Conservation (phyloP, 2,329 filamentous ascomycete genomes). For the Diaporthe ilicicola region DNA sequence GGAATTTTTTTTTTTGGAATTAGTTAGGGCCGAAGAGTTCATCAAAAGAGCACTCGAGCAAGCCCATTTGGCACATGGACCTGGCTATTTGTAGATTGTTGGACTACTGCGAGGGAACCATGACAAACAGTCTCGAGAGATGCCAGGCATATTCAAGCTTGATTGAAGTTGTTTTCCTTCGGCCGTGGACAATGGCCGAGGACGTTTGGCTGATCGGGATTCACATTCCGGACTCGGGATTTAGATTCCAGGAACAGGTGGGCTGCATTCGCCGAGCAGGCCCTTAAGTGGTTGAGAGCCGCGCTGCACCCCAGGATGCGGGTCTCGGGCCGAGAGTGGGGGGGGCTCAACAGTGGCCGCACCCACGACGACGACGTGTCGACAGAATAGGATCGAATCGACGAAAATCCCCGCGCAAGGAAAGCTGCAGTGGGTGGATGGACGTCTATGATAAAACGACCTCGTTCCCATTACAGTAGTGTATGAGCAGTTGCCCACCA, state of each 20-base stretch:
- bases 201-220: too few species aligned
- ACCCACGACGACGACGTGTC: not conserved
- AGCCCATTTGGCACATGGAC: too few species aligned
- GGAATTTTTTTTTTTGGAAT: too few species aligned
- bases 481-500: not conserved
- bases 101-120: too few species aligned
- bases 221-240: too few species aligned
- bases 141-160: too few species aligned
- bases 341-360: not conserved
- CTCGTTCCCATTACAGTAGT: not conserved
- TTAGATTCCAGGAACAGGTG: not conserved
- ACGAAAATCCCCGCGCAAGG: conserved; percentile 5
- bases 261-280: not conserved
- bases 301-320: not conserved
- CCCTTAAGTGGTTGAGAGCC: not conserved
- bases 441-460: not conserved
- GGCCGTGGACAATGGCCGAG: too few species aligned
- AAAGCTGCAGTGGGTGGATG: not conserved
- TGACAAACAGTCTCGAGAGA: too few species aligned
- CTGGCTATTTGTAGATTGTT: too few species aligned
- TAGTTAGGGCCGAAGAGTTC: too few species aligned
- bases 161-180: too few species aligned
- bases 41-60: too few species aligned
- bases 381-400: conserved; percentile 1
- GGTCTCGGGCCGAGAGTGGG: conserved; percentile 8